phyloP scores from a whole-genome alignment of 768 basidiomycete species.

The Flagelloscypha sp. region DNA sequence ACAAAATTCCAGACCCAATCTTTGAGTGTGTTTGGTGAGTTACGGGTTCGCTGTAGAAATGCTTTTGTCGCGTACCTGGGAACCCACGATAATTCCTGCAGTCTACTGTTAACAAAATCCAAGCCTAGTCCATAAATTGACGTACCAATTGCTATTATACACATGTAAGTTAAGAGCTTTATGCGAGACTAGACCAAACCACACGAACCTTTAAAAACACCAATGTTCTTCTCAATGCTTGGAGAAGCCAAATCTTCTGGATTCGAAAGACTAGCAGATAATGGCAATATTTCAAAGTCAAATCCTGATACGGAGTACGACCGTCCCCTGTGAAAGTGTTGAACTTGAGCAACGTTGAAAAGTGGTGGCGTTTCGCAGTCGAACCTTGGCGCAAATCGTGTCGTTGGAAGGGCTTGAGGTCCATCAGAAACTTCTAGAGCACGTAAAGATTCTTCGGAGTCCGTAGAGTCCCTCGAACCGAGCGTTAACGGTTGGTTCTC shows the following conservation, averaged over 20 bases:
- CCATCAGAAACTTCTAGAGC: conserved; percentile 73
- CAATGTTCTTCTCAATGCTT: conserved; percentile 61
- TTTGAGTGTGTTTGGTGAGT: conserved; percentile 16
- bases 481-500: no score
- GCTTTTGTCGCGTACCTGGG: no score
- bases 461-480: no score
- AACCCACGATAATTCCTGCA: conserved; percentile 38
- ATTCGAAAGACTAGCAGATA: conserved; percentile 71
- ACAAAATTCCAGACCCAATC: conserved; percentile 96
- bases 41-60: no score
- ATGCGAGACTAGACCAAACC: not conserved
- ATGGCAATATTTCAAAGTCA: conserved; percentile 74
- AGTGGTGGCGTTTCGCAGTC: conserved; percentile 18
- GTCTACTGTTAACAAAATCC: conserved; percentile 73
- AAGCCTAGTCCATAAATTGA: conserved; percentile 43
- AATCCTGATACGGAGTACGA: conserved; percentile 71
- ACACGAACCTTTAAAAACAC: conserved; percentile 63
- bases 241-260: conserved; percentile 43
- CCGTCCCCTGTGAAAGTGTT: conserved; percentile 28
- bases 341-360: not conserved
- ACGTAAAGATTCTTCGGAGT: conserved; percentile 69
- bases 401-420: conserved; percentile 28
- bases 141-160: not conserved
- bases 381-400: conserved; percentile 26
- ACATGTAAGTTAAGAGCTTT: conserved; percentile 6